Base-by-base conservation (phyloP, 2,329 filamentous ascomycete species). In the Aschersonia sp. region DNA sequence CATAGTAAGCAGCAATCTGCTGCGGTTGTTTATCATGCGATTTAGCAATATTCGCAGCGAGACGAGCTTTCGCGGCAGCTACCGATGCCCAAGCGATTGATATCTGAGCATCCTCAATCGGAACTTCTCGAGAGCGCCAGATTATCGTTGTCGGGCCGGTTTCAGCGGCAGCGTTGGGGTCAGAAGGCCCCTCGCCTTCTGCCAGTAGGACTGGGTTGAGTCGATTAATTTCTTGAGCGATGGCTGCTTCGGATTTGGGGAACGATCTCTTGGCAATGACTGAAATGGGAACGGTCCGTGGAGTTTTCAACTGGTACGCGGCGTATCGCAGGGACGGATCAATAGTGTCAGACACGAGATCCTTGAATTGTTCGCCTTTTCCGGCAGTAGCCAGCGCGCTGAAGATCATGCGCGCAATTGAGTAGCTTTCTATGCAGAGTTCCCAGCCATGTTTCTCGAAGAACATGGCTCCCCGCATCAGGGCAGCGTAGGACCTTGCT, bases 281-380 rank as follows among this genome's bases (percentile, higher is more conserved):
- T 0, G 83, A 75, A 45, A 95, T 82, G 3, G 89, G 82, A 47
- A 88, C 77, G 2, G 88, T 95, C 42, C 92, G 81, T 0, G 90
- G 85, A 32, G 94, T 77, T 61, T 90, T 84, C 61, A 88, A 75
- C 64, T 95, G 88, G 62, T 97, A 97, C 14, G 92, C 88, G 37
- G 89, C 89, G 63, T 94, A 97, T 52, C 90, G 83, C 57, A 98
- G 86, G 52, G 88, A 94, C 2, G 89, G 89, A 61, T 98, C 92
- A 51, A 95, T 82, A 5, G 85, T 94, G 56, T 85, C 82, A 44
- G 83, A 79, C 49, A 98, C 69, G 30, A 95, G 73, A 51, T 97
- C 90, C 60, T 85, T 88, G 71, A 87, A 92, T 37, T 84, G 70
- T 49, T 95, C 90, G 51, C 79, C 82, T 14, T 69, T 64, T 35